Evolutionary conservation across 495 filamentous ascomycete genomes (phyloP), one percentile per base, ranked within the genome.

Genomic region (Trichoderma asperelloides): DNA sequence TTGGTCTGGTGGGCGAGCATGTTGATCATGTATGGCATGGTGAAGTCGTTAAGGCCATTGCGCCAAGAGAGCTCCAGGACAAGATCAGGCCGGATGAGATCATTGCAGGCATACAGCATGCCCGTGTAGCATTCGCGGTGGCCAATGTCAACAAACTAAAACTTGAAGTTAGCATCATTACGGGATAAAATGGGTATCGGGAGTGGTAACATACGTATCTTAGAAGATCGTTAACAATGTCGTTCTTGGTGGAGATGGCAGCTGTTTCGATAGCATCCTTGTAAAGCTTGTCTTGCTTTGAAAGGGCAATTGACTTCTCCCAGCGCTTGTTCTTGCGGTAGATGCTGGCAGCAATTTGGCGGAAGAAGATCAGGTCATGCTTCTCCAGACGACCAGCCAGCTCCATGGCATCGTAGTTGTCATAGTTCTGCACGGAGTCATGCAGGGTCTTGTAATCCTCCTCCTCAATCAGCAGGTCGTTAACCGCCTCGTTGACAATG

Each of bases 21-120:
- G 81, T 97, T 98, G 84, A 99, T 98, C 92, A 99, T 96, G 82
- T 93, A 99, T 18, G 96, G 96, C 96, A 99, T 98, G 66, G 94
- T 96, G 81, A 96, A 98, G 82, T 99, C 96, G 69, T 89, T 87
- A 43, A 99, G 88, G 65, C 93, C 91, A 76, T 96, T 84, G 71
- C 96, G 93, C 96, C 96, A 99, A 65, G 94, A 97, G 64, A 99
- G 82, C 80, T 99, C 96, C 81, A 99, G 87, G 67, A 98, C 89
- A 51, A 92, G 84, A 70, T 96, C 89, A 15, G 96, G 89, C 21
- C 90, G 90, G 74, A 99, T 94, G 63, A 99, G 87, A 68, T 99
- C 96, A 78, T 99, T 96, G 84, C 96, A 99, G 64, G 96, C 88
- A 74, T 99, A 99, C 66, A 99, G 85, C 93, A 98, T 98, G 70